Base-by-base conservation (phyloP, 1,139 yeast genomes). In the Yamadazyma buinensis region DNA sequence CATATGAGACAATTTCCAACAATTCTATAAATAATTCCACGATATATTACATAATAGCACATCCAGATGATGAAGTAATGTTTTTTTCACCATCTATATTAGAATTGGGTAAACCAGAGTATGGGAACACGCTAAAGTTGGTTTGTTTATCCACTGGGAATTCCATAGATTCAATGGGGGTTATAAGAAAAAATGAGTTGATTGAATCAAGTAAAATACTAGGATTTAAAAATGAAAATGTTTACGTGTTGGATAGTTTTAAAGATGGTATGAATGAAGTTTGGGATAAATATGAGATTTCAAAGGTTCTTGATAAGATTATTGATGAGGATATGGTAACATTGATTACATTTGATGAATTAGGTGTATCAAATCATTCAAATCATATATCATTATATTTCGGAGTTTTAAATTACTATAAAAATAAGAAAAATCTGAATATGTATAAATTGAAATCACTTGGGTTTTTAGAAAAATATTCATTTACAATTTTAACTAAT, bases 31-130 rank as follows among this genome's bases (percentile, higher is more conserved):
- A 47, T 14, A 56, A 67, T 40, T 54, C 64, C 25, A 54, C 61
- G 1, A 61, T 74, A 1, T 72, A 70, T 43, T 63, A 85, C 32
- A 65, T 92, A 14, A 81, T 88, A 28, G 96, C 96, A 1, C 99
- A 94, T 57, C 99, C 99, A 0, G 99, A 94, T 57, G 99, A 94
- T 55, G 99, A 94, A 59, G 92, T 88, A 37, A 94, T 94, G 98
- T 94, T 94, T 59, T 94, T 92, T 52, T 77, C 90, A 1, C 98
- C 98, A 0, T 70, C 95, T 0, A 51, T 87, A 29, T 57, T 75
- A 8, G 83, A 76, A 43, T 49, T 80, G 36, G 44, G 63, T 23
- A 75, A 79, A 39, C 56, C 64, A 3, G 55, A 64, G 43, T 64
- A 77, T 45, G 57, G 67, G 41, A 82, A 82, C 48, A 47, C 55